Base-by-base conservation (phyloP, 208 protist species). In the Balamuthia mandrillaris region DNA sequence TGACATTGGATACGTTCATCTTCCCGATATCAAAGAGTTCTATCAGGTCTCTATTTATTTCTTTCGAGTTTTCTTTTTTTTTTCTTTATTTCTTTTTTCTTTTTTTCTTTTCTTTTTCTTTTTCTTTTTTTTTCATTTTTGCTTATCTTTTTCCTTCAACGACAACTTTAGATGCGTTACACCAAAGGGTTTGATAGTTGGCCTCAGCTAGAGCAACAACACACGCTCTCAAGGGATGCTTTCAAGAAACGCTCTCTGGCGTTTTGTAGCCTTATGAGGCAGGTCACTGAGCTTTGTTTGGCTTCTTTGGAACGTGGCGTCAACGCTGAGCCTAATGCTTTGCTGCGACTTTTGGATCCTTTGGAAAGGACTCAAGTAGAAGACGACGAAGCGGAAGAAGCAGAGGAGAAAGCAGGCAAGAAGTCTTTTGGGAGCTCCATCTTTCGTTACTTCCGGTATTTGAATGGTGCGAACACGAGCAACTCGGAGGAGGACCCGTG, bases 1-100 rank as follows among this genome's bases (percentile, higher is more conserved):
- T 12, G 65, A 74, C 39, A 74, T 74, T 16, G 65, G 65, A 0
- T 74, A 74, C 39, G 41, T 74, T 24, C 44, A 74, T 42, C 44
- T 74, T 35, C 65, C 65, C 3, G 41, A 74, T 24, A 74, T 51
- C 65, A 74, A 74, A 27, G 65, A 74, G 65, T 74, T 74, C 65
- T 74, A 74, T 16, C 65, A 74, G 65, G 65, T 74, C 35, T 35
- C 47, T 27, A 21, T 3, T 5, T 27, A 60, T 33, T 16, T 31
- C 6, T 2, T 2, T 66, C 6, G 3, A 42, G 31, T 2, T 7
- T 63, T 7, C 14, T 63, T 18, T 29, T 41, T 29, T 7, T 3
- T 31, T 66, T 35, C 1, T 7, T 63, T 7, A 24, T 63, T 18
- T 29, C 24, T 29, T 7, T 3, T 31, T 66, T 52, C 47, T 52